Conservation (phyloP, 176 grass and related monocot species). For the Ampelocalamus luodianensis region DNA sequence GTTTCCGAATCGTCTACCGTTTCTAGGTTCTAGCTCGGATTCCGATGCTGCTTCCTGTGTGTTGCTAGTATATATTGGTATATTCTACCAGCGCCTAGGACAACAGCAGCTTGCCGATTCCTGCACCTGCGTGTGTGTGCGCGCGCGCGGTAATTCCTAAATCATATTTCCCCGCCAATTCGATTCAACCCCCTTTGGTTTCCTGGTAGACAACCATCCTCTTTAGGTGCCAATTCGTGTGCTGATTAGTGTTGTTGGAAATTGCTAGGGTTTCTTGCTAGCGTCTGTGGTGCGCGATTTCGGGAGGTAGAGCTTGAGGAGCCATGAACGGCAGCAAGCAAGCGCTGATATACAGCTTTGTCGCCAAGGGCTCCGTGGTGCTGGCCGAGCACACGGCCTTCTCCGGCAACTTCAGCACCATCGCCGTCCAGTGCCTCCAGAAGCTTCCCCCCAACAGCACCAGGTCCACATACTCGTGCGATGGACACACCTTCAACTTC, state of each 20-base stretch:
- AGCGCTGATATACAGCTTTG: slow-evolving; percentile 90
- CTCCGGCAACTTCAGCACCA: slow-evolving; percentile 94
- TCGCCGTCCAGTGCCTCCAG: slow-evolving; percentile 93
- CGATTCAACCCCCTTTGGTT: not conserved
- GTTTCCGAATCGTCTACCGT: not conserved
- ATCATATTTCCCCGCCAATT: not conserved
- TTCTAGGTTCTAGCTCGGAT: not conserved
- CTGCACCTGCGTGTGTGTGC: too few relatives aligned
- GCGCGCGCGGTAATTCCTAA: too few relatives aligned
- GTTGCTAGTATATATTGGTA: not conserved
- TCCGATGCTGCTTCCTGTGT: not conserved
- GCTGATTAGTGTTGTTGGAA: not conserved
- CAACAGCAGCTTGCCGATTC: not conserved
- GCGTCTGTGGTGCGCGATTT: slow-evolving; percentile 4
- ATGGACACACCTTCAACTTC: slow-evolving; percentile 97
- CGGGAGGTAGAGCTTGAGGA: slow-evolving; percentile 9
- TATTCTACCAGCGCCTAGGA: too few relatives aligned
- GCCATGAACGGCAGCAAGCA: slow-evolving; percentile 75
- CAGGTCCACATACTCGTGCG: slow-evolving; percentile 95
- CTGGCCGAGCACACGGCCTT: slow-evolving; percentile 92
- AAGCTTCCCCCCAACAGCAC: slow-evolving; percentile 75
- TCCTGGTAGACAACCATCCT: not conserved
- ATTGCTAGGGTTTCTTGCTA: slow-evolving; percentile 31
- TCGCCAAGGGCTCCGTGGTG: slow-evolving; percentile 88
- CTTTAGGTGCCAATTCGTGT: not conserved